These are phyloP conservation scores for Oryza meyeriana DNA, from an alignment of 176 grass and related monocot genomes.

Conservation along the genomic window DNA sequence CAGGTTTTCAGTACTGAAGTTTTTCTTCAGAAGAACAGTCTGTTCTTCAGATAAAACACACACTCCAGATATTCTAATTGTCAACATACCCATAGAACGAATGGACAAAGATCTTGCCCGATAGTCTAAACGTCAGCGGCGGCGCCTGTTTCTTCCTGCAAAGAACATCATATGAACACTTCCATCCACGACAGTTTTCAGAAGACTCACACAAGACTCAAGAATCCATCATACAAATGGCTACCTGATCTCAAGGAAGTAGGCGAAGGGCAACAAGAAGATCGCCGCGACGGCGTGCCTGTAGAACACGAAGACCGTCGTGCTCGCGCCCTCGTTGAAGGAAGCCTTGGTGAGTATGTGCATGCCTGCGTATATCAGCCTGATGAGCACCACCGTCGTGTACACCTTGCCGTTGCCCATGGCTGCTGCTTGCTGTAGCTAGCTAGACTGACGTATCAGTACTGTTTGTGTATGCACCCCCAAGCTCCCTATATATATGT, in stretches of 20 bases:
- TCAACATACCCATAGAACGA: constrained; percentile 50
- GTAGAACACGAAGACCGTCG: constrained; percentile 71
- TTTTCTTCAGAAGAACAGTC: not conserved
- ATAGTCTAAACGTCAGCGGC: constrained; percentile 38
- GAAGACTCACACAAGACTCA: not conserved
- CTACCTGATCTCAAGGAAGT: constrained; percentile 60
- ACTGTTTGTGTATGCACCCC: not conserved
- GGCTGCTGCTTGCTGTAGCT: not conserved
- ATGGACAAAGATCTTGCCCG: constrained; percentile 50
- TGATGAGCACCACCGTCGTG: constrained; percentile 48
- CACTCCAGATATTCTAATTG: not conserved
- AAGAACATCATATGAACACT: not conserved
- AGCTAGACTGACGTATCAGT: not conserved
- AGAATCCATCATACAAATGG: not conserved
- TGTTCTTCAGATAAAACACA: not conserved
- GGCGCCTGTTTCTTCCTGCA: constrained; percentile 42
- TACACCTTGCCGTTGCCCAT: constrained; percentile 55
- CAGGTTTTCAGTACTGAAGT: not conserved
- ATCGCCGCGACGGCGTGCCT: constrained; percentile 52
- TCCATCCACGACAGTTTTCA: not conserved
- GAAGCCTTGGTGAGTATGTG: constrained; percentile 68
- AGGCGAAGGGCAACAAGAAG: constrained; percentile 53
- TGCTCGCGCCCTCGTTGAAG: constrained; percentile 62
- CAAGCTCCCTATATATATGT: constrained; percentile 16
- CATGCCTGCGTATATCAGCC: constrained; percentile 61